Base-by-base conservation (phyloP, 495 filamentous ascomycete genomes). In the Immersiella caudata region DNA sequence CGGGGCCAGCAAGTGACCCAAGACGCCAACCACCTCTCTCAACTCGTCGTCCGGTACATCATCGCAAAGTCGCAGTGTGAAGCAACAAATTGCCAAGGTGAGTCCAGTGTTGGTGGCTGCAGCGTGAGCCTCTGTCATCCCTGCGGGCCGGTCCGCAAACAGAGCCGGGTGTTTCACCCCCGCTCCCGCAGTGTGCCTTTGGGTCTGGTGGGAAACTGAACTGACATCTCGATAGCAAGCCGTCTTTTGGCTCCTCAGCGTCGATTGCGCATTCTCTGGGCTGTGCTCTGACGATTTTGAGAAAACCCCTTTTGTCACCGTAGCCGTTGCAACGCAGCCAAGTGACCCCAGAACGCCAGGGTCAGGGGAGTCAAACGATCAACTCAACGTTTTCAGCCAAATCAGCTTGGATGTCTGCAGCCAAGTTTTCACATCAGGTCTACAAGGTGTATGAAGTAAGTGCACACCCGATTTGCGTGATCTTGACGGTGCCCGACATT, bases 361-460 rank as follows among this genome's bases (percentile, higher is more conserved):
- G 40, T 6, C 40, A 18, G 5, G 16, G 14, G 40, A 46, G 40
- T 46, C 40, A 46, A 46, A 46, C 40, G 40, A 2, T 46, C 40
- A 12, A 46, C 16, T 12, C 40, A 46, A 5, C 29, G 40, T 46
- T 58, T 59, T n/a, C 63, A 11, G 54, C 25, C 27, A 75, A 76
- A 75, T 78, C 76, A 77, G 76, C 72, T 83, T 83, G 71, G 72
- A 84, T 84, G 82, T 84, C 82, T 79, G 70, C 78, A 63, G 70
- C 77, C 67, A 84, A 80, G 77, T 81, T 81, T 66, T 76, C 79
- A 64, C 78, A 79, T 68, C 78, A 80, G 64, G 74, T 78, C 60
- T 84, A 83, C 70, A 83, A 83, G 77, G 76, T 83, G 70, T 83
- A 79, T 68, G 81, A 83, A 76, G 82, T 84, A 65, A 79, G 82